These are phyloP conservation scores for Paramecium primaurelia DNA, from an alignment of 73 alveolate genomes.

Conservation along the genomic window DNA sequence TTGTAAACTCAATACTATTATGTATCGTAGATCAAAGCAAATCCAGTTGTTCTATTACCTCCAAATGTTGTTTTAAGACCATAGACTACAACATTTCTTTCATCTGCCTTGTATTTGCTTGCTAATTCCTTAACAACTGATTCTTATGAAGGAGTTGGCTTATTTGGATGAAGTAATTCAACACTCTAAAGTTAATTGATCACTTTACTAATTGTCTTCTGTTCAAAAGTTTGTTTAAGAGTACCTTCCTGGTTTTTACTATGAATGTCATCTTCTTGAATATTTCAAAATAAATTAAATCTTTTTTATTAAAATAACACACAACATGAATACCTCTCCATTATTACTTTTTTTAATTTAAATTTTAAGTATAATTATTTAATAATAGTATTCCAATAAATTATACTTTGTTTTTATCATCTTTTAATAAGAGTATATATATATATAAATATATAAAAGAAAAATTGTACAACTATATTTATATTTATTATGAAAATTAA, in stretches of 20 bases:
- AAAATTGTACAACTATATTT: no score
- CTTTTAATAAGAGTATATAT: no score
- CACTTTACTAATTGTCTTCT: conserved; percentile 70
- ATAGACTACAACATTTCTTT: conserved; percentile 73
- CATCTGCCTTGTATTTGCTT: conserved; percentile 71
- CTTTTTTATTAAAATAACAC: neutral
- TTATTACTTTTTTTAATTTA: neutral
- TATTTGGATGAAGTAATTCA: conserved; percentile 84
- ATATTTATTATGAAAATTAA: no score
- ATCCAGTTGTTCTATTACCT: conserved; percentile 92
- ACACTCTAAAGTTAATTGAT: conserved; percentile 50
- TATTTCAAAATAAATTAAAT: conserved; percentile 9
- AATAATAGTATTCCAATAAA: no score
- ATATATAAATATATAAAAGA: no score
- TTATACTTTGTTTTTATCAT: no score
- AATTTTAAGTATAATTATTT: neutral
- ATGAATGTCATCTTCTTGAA: conserved; percentile 48
- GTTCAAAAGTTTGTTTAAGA: conserved; percentile 73
- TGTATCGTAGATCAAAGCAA: conserved; percentile 90
- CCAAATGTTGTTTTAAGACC: conserved; percentile 89
- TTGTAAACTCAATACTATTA: conserved; percentile 56
- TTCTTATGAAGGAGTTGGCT: conserved; percentile 84
- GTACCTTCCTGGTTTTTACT: conserved; percentile 71
- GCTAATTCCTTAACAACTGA: conserved; percentile 82
- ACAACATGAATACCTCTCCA: neutral